Conservation (phyloP, 192 early-diverging fungal species). For the Rhizophagus prolifer region DNA sequence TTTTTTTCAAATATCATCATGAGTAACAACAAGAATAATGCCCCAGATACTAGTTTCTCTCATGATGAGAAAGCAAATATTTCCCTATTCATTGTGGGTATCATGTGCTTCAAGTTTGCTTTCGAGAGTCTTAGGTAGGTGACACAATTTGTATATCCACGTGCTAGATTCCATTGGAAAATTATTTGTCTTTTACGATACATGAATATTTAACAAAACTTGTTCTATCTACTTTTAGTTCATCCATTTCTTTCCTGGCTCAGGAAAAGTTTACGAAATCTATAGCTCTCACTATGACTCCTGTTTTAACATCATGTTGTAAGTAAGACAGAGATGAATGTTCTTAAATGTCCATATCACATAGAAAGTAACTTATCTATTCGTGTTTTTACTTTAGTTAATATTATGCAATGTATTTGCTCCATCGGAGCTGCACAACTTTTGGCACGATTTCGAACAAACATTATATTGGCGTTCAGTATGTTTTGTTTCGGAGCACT, state of each 20-base stretch:
- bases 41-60: constrained; percentile 41
- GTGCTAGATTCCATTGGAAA: too few relatives aligned
- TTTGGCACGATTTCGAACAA: constrained; percentile 44
- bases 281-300: constrained; percentile 32
- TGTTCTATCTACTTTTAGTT: background rate
- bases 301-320: constrained; percentile 29
- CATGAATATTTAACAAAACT: background rate
- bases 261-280: background rate
- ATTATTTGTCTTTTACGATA: too few relatives aligned
- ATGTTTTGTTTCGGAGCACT: constrained; percentile 46
- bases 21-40: too few relatives aligned
- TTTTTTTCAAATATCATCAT: too few relatives aligned
- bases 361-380: background rate
- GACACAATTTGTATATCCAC: too few relatives aligned
- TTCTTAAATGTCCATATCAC: constrained; percentile 23
- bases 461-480: constrained; percentile 42
- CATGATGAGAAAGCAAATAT: constrained; percentile 44
- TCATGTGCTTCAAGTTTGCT: constrained; percentile 61
- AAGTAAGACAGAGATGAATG: constrained; percentile 16
- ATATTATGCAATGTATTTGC: constrained; percentile 49
- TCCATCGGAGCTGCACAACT: constrained; percentile 53
- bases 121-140: constrained; percentile 37
- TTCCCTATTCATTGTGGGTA: constrained; percentile 54
- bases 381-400: constrained; percentile 3
- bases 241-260: background rate